Evolutionary conservation across 441 rosid genomes (phyloP).

Genomic region (Erysimum cheiri): DNA sequence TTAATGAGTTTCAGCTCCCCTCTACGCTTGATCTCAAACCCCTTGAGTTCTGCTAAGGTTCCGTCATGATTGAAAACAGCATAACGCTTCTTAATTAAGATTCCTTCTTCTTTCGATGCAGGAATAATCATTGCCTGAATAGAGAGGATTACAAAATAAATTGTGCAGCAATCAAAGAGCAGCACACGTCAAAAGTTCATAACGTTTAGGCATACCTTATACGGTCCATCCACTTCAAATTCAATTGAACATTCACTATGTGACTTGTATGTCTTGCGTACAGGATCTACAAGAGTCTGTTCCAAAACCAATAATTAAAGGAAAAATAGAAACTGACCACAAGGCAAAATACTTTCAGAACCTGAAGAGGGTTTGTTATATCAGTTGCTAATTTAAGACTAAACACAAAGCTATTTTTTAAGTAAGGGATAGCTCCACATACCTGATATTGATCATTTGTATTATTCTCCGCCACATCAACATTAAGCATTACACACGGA

Average conservation of each 20-base stretch:
- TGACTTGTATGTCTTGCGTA: constrained; percentile 75
- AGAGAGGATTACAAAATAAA: constrained; percentile 32
- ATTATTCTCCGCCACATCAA: constrained; percentile 94
- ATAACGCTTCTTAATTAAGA: constrained; percentile 95
- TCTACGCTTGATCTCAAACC: constrained; percentile 99
- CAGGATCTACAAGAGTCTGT: constrained; percentile 87
- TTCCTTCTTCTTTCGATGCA: constrained; percentile 98
- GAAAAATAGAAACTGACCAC: constrained; percentile 22
- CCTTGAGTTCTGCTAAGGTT: constrained; percentile 98
- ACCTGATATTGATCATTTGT: constrained; percentile 99
- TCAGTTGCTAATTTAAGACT: constrained; percentile 16
- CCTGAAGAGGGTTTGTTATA: constrained; percentile 5
- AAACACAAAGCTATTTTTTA: constrained; percentile 26
- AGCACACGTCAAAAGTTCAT: constrained; percentile 30
- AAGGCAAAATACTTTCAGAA: constrained; percentile 33
- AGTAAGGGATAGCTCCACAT: constrained; percentile 32
- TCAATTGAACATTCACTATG: constrained; percentile 99
- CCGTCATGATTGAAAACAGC: constrained; percentile 99
- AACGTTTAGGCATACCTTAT: constrained; percentile 72
- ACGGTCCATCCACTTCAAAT: constrained; percentile 99
- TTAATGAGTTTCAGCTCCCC: constrained; percentile 99
- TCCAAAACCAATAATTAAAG: constrained; percentile 39
- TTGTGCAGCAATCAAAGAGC: constrained; percentile 28
- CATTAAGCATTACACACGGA: constrained; percentile 99
- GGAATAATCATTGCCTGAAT: constrained; percentile 98